Percentiles rank a stretch among this genome's conserved stretches.
Conservation (phyloP, 2,329 filamentous ascomycete genomes). For the Venturia asperata region DNA sequence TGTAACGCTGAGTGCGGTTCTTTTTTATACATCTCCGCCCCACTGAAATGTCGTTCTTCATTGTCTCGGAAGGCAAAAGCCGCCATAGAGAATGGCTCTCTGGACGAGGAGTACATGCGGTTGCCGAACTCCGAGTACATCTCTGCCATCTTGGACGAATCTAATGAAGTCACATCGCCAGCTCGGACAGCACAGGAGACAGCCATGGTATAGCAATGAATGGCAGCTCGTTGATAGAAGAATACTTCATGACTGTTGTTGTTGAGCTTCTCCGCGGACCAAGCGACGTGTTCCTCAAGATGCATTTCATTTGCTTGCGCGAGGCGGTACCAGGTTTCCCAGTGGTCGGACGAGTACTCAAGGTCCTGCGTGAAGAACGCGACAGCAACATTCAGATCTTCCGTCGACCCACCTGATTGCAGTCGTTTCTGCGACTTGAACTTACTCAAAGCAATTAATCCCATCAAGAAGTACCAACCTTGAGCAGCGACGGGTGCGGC, state of each 20-base stretch:
- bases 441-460: slow-evolving; percentile 79
- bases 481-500: slow-evolving; percentile 64
- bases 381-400: slow-evolving; percentile 75
- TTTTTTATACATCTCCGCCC: slow-evolving; percentile 50
- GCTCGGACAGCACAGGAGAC: slow-evolving; percentile 53
- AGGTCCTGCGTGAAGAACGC: slow-evolving; percentile 75
- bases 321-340: slow-evolving; percentile 86
- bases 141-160: slow-evolving; percentile 50
- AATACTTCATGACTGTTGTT: slow-evolving; percentile 62
- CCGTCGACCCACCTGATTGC: slow-evolving; percentile 65
- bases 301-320: slow-evolving; percentile 84
- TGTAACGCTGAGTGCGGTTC: slow-evolving; percentile 51
- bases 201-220: slow-evolving; percentile 71
- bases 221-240: slow-evolving; percentile 68
- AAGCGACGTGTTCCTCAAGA: slow-evolving; percentile 77
- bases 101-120: slow-evolving; percentile 60
- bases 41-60: slow-evolving; percentile 55
- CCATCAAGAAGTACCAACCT: slow-evolving; percentile 88
- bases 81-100: slow-evolving; percentile 61
- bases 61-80: slow-evolving; percentile 54
- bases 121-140: slow-evolving; percentile 63
- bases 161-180: slow-evolving; percentile 48
- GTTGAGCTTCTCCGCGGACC: slow-evolving; percentile 88
- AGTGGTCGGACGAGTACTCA: slow-evolving; percentile 72
- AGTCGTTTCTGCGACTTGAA: slow-evolving; percentile 74